Evolutionary conservation across 192 early-diverging fungal species (phyloP).

Genomic region (Helicostylum pulchrum): DNA sequence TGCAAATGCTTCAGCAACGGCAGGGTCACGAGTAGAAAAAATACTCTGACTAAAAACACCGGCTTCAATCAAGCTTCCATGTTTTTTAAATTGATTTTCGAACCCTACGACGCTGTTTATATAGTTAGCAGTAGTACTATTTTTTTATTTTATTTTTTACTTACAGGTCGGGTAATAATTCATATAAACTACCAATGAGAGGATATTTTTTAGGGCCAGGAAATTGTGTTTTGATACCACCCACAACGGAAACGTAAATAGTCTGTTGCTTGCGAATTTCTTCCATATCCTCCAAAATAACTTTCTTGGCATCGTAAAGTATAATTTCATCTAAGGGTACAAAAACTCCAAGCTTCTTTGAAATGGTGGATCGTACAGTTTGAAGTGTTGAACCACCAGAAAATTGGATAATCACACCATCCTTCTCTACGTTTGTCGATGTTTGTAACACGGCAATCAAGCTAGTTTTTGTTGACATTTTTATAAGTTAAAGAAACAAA

Average conservation of each 20-base stretch:
- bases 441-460: not conserved
- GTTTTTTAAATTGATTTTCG: conserved; percentile 33
- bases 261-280: conserved; percentile 15
- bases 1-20: conserved; percentile 37
- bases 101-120: conserved; percentile 10
- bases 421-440: conserved; percentile 6
- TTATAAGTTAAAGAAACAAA: not conserved
- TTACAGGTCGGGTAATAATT: conserved; percentile 25
- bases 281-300: conserved; percentile 12
- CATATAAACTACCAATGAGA: conserved; percentile 25
- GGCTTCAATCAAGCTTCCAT: conserved; percentile 36
- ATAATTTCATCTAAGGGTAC: not conserved
- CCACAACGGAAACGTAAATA: conserved; percentile 6
- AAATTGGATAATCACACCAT: conserved; percentile 20
- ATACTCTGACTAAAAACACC: conserved; percentile 6
- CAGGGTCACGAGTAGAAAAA: conserved; percentile 40
- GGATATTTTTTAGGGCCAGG: conserved; percentile 18
- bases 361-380: conserved; percentile 10
- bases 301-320: conserved; percentile 1
- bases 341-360: conserved; percentile 16
- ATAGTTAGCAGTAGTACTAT: not conserved
- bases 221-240: conserved; percentile 3
- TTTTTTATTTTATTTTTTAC: not conserved
- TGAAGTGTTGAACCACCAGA: conserved; percentile 17
- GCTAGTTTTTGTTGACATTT: conserved; percentile 1